Evolutionary conservation across 2,329 filamentous ascomycete species (phyloP).

Genomic region (Trichoderma guizhouense): DNA sequence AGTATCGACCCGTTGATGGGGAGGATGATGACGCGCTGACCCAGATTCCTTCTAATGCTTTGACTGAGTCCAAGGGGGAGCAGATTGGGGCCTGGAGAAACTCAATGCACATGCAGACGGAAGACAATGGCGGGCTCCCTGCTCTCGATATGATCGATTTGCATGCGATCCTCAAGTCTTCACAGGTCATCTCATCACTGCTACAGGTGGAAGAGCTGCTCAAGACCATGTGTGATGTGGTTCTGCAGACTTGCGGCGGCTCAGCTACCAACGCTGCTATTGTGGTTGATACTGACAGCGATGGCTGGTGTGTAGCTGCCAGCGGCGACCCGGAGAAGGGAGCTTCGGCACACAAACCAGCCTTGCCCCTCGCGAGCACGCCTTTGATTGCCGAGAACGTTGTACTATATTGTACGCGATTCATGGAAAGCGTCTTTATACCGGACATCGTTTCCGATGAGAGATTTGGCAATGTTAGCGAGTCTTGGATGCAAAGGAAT

Average conservation of each 20-base stretch:
- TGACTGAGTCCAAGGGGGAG: conserved; percentile 52
- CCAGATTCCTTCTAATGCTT: conserved; percentile 33
- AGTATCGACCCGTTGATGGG: conserved; percentile 47
- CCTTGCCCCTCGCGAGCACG: conserved; percentile 61
- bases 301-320: conserved; percentile 69
- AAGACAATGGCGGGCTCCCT: conserved; percentile 61
- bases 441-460: conserved; percentile 72
- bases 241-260: conserved; percentile 71
- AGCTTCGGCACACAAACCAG: conserved; percentile 63
- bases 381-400: conserved; percentile 73
- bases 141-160: conserved; percentile 81
- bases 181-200: conserved; percentile 76
- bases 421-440: conserved; percentile 71
- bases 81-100: conserved; percentile 63
- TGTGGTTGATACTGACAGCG: conserved; percentile 62
- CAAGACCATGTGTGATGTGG: conserved; percentile 78
- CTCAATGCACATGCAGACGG: conserved; percentile 52
- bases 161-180: conserved; percentile 73
- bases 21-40: conserved; percentile 43
- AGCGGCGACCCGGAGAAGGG: conserved; percentile 69
- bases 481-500: conserved; percentile 65
- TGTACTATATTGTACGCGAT: conserved; percentile 72
- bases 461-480: conserved; percentile 71
- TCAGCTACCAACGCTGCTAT: conserved; percentile 70
- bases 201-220: conserved; percentile 71